Percentiles rank a stretch among this genome's conserved stretches.
Evolutionary conservation across 2,329 filamentous ascomycete genomes (phyloP).

Genomic region (Botryotinia globosa): DNA sequence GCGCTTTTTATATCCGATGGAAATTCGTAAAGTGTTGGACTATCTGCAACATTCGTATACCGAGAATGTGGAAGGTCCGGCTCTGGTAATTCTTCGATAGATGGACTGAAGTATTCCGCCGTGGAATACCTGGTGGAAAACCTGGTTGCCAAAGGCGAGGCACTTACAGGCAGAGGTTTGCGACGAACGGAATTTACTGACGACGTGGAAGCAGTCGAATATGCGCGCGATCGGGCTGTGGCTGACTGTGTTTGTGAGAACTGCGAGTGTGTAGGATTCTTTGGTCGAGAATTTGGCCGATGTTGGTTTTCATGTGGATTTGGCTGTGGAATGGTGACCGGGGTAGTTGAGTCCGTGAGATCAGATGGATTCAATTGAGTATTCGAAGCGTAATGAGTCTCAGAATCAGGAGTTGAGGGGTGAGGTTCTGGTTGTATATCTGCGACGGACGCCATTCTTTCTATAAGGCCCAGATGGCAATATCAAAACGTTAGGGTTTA

Average conservation of each 20-base stretch:
- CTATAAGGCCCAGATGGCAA: slow-evolving; percentile 20
- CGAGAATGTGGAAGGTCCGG: slow-evolving; percentile 54
- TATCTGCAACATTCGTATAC: slow-evolving; percentile 53
- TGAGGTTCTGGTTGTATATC: slow-evolving; percentile 23
- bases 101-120: slow-evolving; percentile 39
- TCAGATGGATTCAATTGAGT: slow-evolving; percentile 28
- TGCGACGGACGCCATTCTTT: slow-evolving; percentile 32
- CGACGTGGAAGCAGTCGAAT: slow-evolving; percentile 30
- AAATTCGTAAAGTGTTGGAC: slow-evolving; percentile 61
- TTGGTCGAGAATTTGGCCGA: slow-evolving; percentile 22
- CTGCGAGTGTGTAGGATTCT: slow-evolving; percentile 17
- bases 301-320: slow-evolving; percentile 22
- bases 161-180: slow-evolving; percentile 58
- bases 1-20: slow-evolving; percentile 35
- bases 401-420: slow-evolving; percentile 32
- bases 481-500: slow-evolving; percentile 16
- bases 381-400: slow-evolving; percentile 36
- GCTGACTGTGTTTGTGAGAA: slow-evolving; percentile 20
- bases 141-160: slow-evolving; percentile 50
- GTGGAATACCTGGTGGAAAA: slow-evolving; percentile 51
- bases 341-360: slow-evolving; percentile 24
- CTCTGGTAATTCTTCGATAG: slow-evolving; percentile 44
- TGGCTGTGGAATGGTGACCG: slow-evolving; percentile 22
- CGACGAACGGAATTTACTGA: slow-evolving; percentile 46
- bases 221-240: slow-evolving; percentile 30